Conservation (phyloP, 2,329 filamentous ascomycete genomes). For the Sporothrix luriei region DNA sequence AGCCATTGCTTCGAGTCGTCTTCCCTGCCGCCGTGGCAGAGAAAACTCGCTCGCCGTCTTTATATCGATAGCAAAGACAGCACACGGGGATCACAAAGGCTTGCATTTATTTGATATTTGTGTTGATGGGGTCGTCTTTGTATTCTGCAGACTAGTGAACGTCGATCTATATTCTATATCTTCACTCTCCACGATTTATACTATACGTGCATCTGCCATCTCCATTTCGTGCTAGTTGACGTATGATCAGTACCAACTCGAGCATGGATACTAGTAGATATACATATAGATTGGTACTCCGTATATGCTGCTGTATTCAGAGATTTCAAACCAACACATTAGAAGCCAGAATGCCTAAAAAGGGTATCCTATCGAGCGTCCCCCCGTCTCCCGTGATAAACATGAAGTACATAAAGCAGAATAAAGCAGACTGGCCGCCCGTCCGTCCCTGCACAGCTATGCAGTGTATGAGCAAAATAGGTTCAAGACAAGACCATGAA, state of each 20-base stretch:
- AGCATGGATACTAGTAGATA: neutral
- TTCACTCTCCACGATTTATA: constrained; percentile 21
- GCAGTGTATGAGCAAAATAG: constrained; percentile 8
- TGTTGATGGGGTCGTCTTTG: constrained; percentile 8
- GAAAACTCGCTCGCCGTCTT: neutral
- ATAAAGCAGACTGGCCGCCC: constrained; percentile 15
- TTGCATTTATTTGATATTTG: neutral
- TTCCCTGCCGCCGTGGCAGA: neutral
- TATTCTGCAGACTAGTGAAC: constrained; percentile 2
- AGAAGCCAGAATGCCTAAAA: constrained; percentile 23
- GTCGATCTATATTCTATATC: constrained; percentile 5
- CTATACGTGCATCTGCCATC: neutral
- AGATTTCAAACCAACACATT: neutral
- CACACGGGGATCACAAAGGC: neutral
- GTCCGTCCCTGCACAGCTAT: constrained; percentile 17
- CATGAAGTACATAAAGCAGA: constrained; percentile 3
- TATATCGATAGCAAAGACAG: neutral
- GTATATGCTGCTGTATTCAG: constrained; percentile 2
- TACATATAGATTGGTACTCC: neutral
- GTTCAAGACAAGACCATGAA: neutral
- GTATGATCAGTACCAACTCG: too few relatives aligned
- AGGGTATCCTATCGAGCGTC: constrained; percentile 25
- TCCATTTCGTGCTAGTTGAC: neutral
- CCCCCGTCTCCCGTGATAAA: neutral
- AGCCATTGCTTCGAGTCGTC: neutral